Evolutionary conservation across 2,329 filamentous ascomycete species (phyloP).

Genomic region (Hypoxylon sp.): DNA sequence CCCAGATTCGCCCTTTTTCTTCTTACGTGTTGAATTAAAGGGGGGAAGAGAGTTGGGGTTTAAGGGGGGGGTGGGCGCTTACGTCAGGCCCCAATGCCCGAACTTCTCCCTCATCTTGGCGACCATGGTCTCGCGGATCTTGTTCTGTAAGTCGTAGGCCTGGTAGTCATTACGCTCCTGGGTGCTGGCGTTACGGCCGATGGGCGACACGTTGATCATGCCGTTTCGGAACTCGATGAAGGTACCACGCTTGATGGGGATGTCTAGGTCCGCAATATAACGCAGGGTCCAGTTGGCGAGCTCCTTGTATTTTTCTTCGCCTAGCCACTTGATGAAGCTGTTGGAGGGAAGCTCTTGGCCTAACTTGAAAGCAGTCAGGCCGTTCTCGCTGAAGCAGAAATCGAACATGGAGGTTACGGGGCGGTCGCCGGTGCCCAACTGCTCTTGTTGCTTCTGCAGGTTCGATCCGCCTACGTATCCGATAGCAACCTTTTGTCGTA

Average conservation of each 20-base stretch:
- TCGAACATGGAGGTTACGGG: conserved; percentile 92
- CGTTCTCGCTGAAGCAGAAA: conserved; percentile 98
- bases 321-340: conserved; percentile 93
- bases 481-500: conserved; percentile 90
- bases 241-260: conserved; percentile 86
- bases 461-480: conserved; percentile 95
- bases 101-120: conserved; percentile 84
- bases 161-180: conserved; percentile 88
- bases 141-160: conserved; percentile 82
- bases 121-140: conserved; percentile 83
- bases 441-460: conserved; percentile 94
- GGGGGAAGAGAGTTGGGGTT: conserved; percentile 10
- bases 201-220: conserved; percentile 88
- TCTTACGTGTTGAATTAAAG: not conserved
- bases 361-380: conserved; percentile 89
- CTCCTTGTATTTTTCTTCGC: conserved; percentile 85
- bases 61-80: conserved; percentile 56
- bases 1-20: not conserved
- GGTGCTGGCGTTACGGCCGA: conserved; percentile 87
- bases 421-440: conserved; percentile 78
- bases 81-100: conserved; percentile 86
- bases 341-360: conserved; percentile 81
- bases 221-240: conserved; percentile 92
- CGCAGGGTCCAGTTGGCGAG: conserved; percentile 82
- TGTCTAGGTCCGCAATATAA: conserved; percentile 87